Percentiles rank a stretch among this genome's conserved stretches.
Conservation (phyloP, 2,329 filamentous ascomycete genomes). For the Neonectria hederae region DNA sequence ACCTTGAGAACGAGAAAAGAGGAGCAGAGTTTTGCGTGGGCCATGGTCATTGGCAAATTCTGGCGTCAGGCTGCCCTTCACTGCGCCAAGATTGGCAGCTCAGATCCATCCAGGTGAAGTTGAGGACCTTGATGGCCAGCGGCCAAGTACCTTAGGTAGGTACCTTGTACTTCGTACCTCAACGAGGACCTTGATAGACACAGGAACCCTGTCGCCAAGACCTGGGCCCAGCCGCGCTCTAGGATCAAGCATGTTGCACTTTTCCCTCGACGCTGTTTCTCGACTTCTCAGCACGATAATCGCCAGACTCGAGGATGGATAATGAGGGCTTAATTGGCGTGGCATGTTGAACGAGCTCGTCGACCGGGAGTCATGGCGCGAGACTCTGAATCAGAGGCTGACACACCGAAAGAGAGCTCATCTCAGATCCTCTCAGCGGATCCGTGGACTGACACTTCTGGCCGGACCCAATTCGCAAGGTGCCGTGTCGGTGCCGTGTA, state of each 20-base stretch:
- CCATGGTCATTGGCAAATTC: constrained; percentile 1
- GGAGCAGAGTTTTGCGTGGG: not conserved
- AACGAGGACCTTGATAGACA: constrained; percentile 37
- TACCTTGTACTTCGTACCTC: not conserved
- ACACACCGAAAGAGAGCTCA: not conserved
- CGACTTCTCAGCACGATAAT: not conserved
- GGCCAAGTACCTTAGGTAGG: too few species aligned
- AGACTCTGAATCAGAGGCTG: not conserved
- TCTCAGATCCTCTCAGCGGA: too few species aligned
- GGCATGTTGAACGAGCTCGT: not conserved
- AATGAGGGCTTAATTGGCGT: not conserved
- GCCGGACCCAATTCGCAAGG: not conserved
- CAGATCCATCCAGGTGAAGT: constrained; percentile 2
- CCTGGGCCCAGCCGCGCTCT: not conserved
- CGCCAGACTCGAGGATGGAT: not conserved
- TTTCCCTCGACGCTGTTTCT: not conserved
- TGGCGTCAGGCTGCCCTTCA: not conserved
- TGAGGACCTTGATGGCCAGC: constrained; percentile 19
- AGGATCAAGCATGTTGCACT: not conserved
- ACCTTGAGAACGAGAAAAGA: not conserved
- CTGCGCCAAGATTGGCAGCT: constrained; percentile 21
- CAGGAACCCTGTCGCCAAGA: constrained; percentile 16
- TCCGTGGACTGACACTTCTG: too few species aligned
- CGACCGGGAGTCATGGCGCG: not conserved
- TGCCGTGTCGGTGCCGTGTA: not conserved